Base-by-base conservation (phyloP, 208 protist genomes). In the Herpetomonas muscarum region DNA sequence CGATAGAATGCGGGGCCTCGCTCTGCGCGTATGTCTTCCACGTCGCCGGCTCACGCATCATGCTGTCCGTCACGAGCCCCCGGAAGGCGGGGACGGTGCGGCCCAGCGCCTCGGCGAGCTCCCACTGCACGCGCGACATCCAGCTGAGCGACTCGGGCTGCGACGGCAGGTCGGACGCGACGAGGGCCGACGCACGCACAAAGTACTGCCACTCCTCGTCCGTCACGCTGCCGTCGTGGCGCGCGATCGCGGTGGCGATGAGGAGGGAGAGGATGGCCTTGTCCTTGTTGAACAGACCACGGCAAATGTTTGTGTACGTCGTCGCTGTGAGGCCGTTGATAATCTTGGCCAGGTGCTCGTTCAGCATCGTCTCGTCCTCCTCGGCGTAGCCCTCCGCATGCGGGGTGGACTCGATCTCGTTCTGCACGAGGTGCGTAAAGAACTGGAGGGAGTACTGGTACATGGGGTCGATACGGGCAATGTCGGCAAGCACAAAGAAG, bases 381-480 rank as follows among this genome's bases (percentile, higher is more conserved):
- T 86, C 86, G 7, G 66, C 67, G 62, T 79, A 86, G 21, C 65
- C 56, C 15, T 49, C 41, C 13, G 67, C 71, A 52, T 92, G 90
- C 63, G 49, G 64, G 13, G 84, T 93, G 21, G 74, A 70, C 37
- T 88, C 72, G 25, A 99, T 76, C 57, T 87, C 81, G 45, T 83
- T 59, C 52, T 85, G 77, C 58, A 98, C 97, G 32, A 99, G 80
- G 44, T 95, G 93, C 19, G 90, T 88, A 67, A 99, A 99, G 76
- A 97, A 99, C 55, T 97, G 87, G 32, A 99, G 77, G 22, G 97
- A 99, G 79, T 98, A 99, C 82, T 99, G 95, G 71, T 99, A 99
- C 97, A 99, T 99, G 24, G 97, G 96, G 73, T 99, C 97, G 55
- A 99, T 94, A 22, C 85, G 75, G 19, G 85, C 71, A 39, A 99